Base-by-base conservation (phyloP, 2,329 filamentous ascomycete genomes). In the Venturia aucupariae region DNA sequence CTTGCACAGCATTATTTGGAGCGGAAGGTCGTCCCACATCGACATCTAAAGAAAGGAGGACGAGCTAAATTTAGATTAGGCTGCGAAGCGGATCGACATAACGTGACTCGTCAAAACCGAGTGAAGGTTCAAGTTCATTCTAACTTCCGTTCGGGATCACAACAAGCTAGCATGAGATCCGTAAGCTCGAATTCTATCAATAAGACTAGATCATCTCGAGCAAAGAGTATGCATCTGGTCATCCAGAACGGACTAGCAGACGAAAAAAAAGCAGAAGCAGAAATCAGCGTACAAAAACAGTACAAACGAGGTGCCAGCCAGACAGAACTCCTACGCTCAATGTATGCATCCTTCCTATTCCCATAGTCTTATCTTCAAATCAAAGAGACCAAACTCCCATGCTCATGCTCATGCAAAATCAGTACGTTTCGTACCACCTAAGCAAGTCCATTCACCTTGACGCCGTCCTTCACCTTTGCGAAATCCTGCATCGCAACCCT, bases 401-500 rank as follows among this genome's bases (percentile, higher is more conserved):
- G 51, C 51, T 35, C 17, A 35, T 57, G 51, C 51, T 35, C 17
- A 35, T 57, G 51, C 51, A 35, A 42, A 42, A 62, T 7, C 10
- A 22, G 30, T 11, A 17, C 39, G 38, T 1, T 7, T 15, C 61
- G 19, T 15, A 17, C 32, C n/a, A 24, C 27, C 62, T 63, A 22
- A 10, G 38, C 62, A 17, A 51, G 51, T 41, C 62, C 62, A 10
- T 60, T 44, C 13, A 27, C 7, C 30, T 54, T 24, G 7, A 82
- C 76, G 67, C 75, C 70, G 65, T 80, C 78, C 70, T 75, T 75
- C 57, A 79, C 70, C 57, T 74, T 78, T 73, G 82, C 77, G 70
- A 86, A 89, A 68, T 84, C 81, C 68, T 80, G 77, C 65, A 90
- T 76, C 11, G 81, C 81, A 65, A 78, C 73, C 65, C 83, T 80